phyloP scores from a whole-genome alignment of 2,329 filamentous ascomycete species.

The Coniella vitis region DNA sequence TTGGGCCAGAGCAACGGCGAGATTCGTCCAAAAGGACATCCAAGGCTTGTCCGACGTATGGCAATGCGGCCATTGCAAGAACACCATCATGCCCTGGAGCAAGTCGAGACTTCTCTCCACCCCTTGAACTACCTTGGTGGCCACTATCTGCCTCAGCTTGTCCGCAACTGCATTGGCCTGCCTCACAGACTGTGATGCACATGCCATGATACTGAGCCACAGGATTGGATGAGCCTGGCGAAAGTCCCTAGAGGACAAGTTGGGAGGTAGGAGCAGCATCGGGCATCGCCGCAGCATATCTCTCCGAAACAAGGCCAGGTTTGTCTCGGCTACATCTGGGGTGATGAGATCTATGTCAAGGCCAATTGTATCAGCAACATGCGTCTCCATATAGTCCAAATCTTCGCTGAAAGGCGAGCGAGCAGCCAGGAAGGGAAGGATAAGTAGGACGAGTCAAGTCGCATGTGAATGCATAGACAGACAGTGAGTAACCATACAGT shows the following conservation, averaged over 20 bases:
- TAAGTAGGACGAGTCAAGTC: no score
- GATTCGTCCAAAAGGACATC: conserved; percentile 35
- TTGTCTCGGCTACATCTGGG: conserved; percentile 29
- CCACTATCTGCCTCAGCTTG: conserved; percentile 36
- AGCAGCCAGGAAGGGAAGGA: background rate
- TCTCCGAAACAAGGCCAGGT: conserved; percentile 33
- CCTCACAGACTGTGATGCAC: conserved; percentile 35
- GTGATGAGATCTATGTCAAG: background rate
- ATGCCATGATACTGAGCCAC: conserved; percentile 42
- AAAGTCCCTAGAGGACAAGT: conserved; percentile 31
- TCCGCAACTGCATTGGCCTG: conserved; percentile 34
- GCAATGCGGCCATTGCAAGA: conserved; percentile 37
- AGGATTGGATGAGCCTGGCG: conserved; percentile 37
- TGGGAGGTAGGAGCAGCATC: conserved; percentile 33
- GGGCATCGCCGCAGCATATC: conserved; percentile 36
- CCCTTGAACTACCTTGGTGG: conserved; percentile 39
- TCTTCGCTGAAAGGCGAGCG: background rate
- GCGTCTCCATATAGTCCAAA: background rate
- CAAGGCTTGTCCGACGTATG: conserved; percentile 35
- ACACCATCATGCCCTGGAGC: conserved; percentile 40
- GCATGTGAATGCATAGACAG: no score
- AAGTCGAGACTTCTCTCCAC: conserved; percentile 46
- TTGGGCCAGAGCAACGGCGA: conserved; percentile 36
- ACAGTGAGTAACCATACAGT: background rate
- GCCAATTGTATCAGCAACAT: background rate